Percentiles rank a stretch among this genome's conserved stretches.
Conservation (phyloP, 2,329 filamentous ascomycete genomes). For the Arachnopeziza araneosa region DNA sequence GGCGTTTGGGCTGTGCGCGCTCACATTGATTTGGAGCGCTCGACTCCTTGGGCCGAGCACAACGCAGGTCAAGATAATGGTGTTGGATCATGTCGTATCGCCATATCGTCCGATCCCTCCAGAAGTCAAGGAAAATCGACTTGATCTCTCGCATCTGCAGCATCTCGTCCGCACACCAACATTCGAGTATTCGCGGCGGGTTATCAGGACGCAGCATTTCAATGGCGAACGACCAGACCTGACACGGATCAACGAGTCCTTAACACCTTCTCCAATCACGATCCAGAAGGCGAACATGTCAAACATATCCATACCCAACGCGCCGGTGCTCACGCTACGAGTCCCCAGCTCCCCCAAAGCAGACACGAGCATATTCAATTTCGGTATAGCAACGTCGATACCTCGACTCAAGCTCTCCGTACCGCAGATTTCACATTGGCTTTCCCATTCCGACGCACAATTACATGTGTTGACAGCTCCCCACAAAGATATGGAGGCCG, state of each 20-base stretch:
- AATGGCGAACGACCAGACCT: conserved; percentile 10
- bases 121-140: neutral
- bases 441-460: conserved; percentile 11
- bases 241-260: conserved; percentile 12
- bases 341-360: conserved; percentile 13
- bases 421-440: conserved; percentile 24
- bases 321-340: conserved; percentile 7
- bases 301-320: neutral
- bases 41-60: neutral
- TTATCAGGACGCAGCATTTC: conserved; percentile 10
- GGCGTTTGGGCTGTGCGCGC: neutral
- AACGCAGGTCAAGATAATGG: neutral
- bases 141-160: conserved; percentile 14
- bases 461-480: conserved; percentile 18
- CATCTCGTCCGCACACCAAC: conserved; percentile 8
- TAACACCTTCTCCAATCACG: conserved; percentile 6
- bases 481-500: conserved; percentile 6
- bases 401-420: conserved; percentile 18
- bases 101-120: neutral
- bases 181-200: conserved; percentile 18
- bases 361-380: conserved; percentile 21
- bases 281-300: neutral
- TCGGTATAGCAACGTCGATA: conserved; percentile 22
- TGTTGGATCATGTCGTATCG: neutral
- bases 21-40: neutral